phyloP scores from a whole-genome alignment of 2,329 filamentous ascomycete genomes.

The Apiospora pterosperma region DNA sequence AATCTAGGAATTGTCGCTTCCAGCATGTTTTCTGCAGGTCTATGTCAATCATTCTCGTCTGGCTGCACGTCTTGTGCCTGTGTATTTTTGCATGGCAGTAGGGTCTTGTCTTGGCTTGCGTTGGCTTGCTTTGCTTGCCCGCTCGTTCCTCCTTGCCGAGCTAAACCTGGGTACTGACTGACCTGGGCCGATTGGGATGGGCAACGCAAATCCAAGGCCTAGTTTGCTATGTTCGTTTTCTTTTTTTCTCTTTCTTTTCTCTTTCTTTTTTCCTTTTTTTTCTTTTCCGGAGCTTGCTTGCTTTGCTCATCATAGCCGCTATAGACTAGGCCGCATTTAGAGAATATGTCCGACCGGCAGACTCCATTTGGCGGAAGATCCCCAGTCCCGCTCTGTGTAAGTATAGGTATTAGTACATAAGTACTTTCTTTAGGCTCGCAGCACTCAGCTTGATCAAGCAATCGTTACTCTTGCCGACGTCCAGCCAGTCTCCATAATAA shows the following conservation, averaged over 20 bases:
- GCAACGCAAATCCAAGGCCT: not conserved
- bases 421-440: too few relatives aligned
- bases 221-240: too few relatives aligned
- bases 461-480: slow-evolving; percentile 14
- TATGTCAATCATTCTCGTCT: not conserved
- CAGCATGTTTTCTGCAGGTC: not conserved
- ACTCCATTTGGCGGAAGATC: slow-evolving; percentile 34
- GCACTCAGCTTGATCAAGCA: slow-evolving; percentile 33
- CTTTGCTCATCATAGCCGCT: not conserved
- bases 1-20: not conserved
- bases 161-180: too few relatives aligned
- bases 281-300: not conserved
- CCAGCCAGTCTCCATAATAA: not conserved
- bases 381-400: slow-evolving; percentile 26
- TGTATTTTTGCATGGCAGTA: not conserved
- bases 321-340: slow-evolving; percentile 32
- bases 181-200: not conserved
- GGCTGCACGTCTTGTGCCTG: not conserved
- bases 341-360: slow-evolving; percentile 32
- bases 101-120: not conserved
- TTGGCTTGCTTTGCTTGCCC: not conserved
- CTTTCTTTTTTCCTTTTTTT: too few relatives aligned
- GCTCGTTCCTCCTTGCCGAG: not conserved
- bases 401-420: too few relatives aligned
- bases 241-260: too few relatives aligned